Evolutionary conservation across 164 flowering plant genomes (phyloP), one percentile per base, ranked within the genome.

Genomic region (Akebia trifoliata): DNA sequence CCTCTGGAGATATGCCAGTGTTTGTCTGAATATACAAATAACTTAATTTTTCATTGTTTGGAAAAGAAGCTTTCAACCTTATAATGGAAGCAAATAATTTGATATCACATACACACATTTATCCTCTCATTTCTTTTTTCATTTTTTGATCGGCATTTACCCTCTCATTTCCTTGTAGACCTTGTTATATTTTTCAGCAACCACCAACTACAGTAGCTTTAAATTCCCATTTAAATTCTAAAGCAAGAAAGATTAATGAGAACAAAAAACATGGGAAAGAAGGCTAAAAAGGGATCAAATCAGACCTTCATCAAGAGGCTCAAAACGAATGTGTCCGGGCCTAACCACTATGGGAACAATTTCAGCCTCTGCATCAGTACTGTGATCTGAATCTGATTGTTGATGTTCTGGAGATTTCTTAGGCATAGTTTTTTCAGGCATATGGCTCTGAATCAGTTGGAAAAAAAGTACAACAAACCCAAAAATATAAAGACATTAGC

Each of bases 311-410:
- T 69, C 73, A 56, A 72, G 61, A 39, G 85, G 75, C 66, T 74
- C 80, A 77, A 90, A 94, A 42, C 99, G 92, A 65, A 94, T 86
- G 65, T 90, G 96, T 44, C 97, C 96, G 32, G 97, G 97, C 73
- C 80, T 84, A 65, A 90, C 64, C 31, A 76, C 83, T 18, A 87
- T 61, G 4, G 96, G 96, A 73, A 86, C 81, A 67, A 81, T 50
- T 40, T 80, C 90, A 69, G 72, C 82, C 20, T 75, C 81, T 3
- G 4, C 50, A 32, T 77, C 79, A 63, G 66, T 56, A 61, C n/a
- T n/a, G n/a, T n/a, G n/a, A n/a, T 64, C 56, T 59, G 72, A 60
- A 65, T 56, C 65, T 24, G 47, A 39, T 37, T 65, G 74, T 43
- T 72, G 64, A 56, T 53, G 56, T 49, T 70, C 64, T 25, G 62